phyloP scores from a whole-genome alignment of 2,329 filamentous ascomycete species.

The Neurospora sp. region DNA sequence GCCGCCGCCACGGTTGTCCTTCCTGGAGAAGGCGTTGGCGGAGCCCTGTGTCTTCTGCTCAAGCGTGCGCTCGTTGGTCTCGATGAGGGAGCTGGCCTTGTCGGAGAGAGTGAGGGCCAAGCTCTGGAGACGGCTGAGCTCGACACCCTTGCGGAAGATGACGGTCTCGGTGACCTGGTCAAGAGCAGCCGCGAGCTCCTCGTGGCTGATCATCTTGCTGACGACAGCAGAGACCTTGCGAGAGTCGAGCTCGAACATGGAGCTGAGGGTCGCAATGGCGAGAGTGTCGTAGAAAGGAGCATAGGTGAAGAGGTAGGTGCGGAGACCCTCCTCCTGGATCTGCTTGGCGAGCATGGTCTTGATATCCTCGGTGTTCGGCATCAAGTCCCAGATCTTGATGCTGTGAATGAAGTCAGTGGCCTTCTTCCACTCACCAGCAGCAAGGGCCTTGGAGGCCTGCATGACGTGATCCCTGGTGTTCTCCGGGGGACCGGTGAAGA shows the following conservation, averaged over 20 bases:
- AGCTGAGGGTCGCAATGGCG: slow-evolving; percentile 70
- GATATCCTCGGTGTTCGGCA: slow-evolving; percentile 85
- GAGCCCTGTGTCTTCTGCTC: slow-evolving; percentile 96
- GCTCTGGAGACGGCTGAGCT: slow-evolving; percentile 91
- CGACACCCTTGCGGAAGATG: slow-evolving; percentile 99
- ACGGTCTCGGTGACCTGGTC: slow-evolving; percentile 97
- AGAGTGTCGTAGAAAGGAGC: slow-evolving; percentile 98
- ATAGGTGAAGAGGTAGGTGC: slow-evolving; percentile 98
- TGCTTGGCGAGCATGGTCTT: slow-evolving; percentile 96
- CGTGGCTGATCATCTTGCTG: slow-evolving; percentile 99
- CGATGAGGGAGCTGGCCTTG: slow-evolving; percentile 92
- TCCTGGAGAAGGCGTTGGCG: slow-evolving; percentile 87
- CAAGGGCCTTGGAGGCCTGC: slow-evolving; percentile 95
- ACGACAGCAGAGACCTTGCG: slow-evolving; percentile 91
- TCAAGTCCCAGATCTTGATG: slow-evolving; percentile 99
- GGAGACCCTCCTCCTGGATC: slow-evolving; percentile 95
- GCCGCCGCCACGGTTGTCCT: slow-evolving; percentile 66
- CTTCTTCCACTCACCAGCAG: slow-evolving; percentile 98
- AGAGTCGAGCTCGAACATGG: slow-evolving; percentile 89
- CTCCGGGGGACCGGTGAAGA: slow-evolving; percentile 96
- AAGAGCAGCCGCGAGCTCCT: slow-evolving; percentile 89
- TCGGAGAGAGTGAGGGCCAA: slow-evolving; percentile 88
- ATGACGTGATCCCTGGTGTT: slow-evolving; percentile 99
- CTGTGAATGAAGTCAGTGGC: slow-evolving; percentile 85
- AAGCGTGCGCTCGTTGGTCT: slow-evolving; percentile 92